Evolutionary conservation across 164 flowering plant genomes (phyloP), one percentile per base, ranked within the genome.

Genomic region (Kalanchoe fedtschenkoi): DNA sequence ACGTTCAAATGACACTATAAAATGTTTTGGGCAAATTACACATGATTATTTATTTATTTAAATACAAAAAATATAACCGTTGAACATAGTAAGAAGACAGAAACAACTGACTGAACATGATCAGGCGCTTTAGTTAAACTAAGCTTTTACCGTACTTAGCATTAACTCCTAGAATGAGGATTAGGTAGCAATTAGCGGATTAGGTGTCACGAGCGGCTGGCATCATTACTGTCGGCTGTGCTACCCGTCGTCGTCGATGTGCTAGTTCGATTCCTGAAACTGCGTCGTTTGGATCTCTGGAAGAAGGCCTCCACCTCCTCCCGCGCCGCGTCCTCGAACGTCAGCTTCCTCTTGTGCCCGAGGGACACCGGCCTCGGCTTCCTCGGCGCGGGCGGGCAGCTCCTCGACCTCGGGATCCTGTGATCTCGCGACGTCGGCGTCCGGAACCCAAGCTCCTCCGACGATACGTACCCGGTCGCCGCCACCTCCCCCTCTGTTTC

Each of bases 371-470:
- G 65, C 46, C 3, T 63, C 38, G 22, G 65, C 38, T 63, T 63
- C 38, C 65, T 63, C 9, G 65, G 65, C 32, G 65, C 65, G 8
- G 58, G 65, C 3, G 65, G 65, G 28, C 65, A 63, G 37, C 65
- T 63, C 17, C 39, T 46, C 15, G 41, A 63, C 30, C 65, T 51
- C 14, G 43, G 58, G 13, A 63, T 51, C 58, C 14, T 51, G 32
- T 63, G 65, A 47, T 51, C 58, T 28, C 42, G 21, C 54, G 42
- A 33, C 14, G 41, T 62, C 9, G 65, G 58, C 39, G 65, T 63
- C 16, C 44, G 34, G 42, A 44, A 61, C 64, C 19, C 64, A 26
- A 26, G 24, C 17, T 26, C 56, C 2, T 26, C 32, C 17, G 56
- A 47, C 55, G 56, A 47, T 30, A 24, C 55, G 6, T 47, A 47